These are phyloP conservation scores for Echites panduratus DNA, from an alignment of 257 asterid genomes.

Conservation along the genomic window DNA sequence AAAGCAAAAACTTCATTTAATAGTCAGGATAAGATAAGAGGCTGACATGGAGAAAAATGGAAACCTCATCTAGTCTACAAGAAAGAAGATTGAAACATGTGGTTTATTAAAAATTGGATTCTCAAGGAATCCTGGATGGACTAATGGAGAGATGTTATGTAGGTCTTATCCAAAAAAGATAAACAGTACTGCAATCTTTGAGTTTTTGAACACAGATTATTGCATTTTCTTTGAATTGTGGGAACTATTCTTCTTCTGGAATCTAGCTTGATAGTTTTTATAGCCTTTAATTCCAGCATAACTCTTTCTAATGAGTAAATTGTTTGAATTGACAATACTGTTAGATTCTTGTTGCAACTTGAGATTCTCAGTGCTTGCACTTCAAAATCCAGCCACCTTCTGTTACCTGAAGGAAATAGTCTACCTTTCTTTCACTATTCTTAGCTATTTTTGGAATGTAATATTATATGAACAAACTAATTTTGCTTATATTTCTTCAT, in stretches of 20 bases:
- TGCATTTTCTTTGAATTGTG: neutral
- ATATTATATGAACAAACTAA: neutral
- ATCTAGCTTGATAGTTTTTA: neutral
- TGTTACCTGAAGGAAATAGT: neutral
- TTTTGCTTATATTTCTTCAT: neutral
- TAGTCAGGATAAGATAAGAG: neutral
- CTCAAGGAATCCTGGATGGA: neutral
- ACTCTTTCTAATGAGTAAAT: neutral
- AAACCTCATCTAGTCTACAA: neutral
- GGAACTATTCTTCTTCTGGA: neutral
- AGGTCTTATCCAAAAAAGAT: neutral
- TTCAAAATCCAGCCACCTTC: neutral
- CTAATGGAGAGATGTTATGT: neutral
- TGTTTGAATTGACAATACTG: neutral
- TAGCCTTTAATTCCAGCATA: neutral
- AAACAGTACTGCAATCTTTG: neutral
- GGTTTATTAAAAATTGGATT: neutral
- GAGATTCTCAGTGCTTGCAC: neutral
- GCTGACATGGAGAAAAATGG: neutral
- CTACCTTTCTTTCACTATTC: neutral
- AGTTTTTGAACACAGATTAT: neutral
- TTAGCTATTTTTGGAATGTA: neutral
- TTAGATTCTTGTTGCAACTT: neutral
- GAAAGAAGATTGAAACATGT: neutral
- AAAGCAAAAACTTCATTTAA: neutral